Percentiles rank a stretch among this genome's conserved stretches.
Evolutionary conservation across 306 rosid species (phyloP).

Genomic region (Rosa chinensis): DNA sequence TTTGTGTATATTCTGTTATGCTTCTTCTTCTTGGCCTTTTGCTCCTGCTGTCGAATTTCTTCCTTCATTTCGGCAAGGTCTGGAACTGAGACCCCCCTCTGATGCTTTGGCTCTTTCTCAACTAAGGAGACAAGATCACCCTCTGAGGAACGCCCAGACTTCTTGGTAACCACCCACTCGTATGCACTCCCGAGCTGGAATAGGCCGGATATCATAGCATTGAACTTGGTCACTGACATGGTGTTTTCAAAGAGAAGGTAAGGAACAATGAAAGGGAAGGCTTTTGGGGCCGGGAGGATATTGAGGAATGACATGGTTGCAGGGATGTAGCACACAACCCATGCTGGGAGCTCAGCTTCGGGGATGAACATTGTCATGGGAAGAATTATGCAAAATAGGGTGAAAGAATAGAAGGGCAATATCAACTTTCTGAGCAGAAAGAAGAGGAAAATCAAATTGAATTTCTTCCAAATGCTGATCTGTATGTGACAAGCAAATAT

Average conservation of each 20-base stretch:
- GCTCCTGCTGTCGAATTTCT: slow-evolving; percentile 52
- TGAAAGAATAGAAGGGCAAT: slow-evolving; percentile 85
- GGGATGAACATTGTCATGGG: slow-evolving; percentile 97
- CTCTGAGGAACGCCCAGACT: slow-evolving; percentile 87
- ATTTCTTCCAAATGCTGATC: slow-evolving; percentile 87
- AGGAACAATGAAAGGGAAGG: slow-evolving; percentile 92
- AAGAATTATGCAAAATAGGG: slow-evolving; percentile 86
- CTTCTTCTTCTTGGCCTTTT: slow-evolving; percentile 52
- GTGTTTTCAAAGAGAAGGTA: slow-evolving; percentile 95
- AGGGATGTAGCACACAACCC: slow-evolving; percentile 90
- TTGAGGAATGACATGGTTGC: slow-evolving; percentile 90
- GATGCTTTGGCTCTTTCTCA: slow-evolving; percentile 59
- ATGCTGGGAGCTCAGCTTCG: slow-evolving; percentile 76
- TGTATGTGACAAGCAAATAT: slow-evolving; percentile 49
- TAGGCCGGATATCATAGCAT: slow-evolving; percentile 89
- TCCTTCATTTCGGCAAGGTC: slow-evolving; percentile 65
- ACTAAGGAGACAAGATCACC: slow-evolving; percentile 73
- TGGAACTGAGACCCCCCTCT: slow-evolving; percentile 60
- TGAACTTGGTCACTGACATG: slow-evolving; percentile 92
- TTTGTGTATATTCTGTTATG: slow-evolving; percentile 78
- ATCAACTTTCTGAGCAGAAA: slow-evolving; percentile 84
- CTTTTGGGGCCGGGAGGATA: slow-evolving; percentile 85
- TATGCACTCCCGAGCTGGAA: slow-evolving; percentile 92
- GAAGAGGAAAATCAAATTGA: slow-evolving; percentile 88
- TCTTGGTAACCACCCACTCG: slow-evolving; percentile 95